phyloP scores from a whole-genome alignment of 140 eudicot species.

The Oenanthe javanica region DNA sequence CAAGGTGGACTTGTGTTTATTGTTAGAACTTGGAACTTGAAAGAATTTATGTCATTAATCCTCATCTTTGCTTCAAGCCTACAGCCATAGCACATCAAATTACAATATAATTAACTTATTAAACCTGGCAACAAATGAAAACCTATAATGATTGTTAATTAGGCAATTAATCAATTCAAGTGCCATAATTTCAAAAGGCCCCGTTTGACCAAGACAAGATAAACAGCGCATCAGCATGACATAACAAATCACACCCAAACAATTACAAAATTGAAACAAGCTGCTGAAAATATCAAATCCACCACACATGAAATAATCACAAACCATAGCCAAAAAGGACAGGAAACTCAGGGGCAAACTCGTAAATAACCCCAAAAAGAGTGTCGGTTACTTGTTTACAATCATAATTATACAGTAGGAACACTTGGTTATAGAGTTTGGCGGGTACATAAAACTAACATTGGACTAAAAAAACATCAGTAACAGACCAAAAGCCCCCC shows the following conservation, averaged over 20 bases:
- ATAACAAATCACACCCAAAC: neutral
- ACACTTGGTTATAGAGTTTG: slow-evolving; percentile 12
- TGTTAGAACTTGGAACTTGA: neutral
- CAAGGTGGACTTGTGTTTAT: neutral
- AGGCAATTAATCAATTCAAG: neutral
- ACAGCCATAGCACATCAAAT: too few species aligned
- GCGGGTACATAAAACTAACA: slow-evolving; percentile 28
- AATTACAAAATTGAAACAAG: neutral
- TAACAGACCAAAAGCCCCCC: slow-evolving; percentile 6
- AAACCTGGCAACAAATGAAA: neutral
- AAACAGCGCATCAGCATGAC: neutral
- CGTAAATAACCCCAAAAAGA: neutral
- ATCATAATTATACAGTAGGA: too few species aligned
- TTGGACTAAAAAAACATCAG: neutral
- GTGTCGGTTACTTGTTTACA: slow-evolving; percentile 12
- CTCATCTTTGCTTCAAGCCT: neutral
- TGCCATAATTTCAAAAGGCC: neutral
- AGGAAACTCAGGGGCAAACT: neutral
- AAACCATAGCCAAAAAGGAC: neutral
- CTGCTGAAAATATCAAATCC: neutral
- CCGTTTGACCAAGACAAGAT: neutral
- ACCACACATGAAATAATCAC: neutral
- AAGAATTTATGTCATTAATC: neutral
- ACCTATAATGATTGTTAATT: neutral
- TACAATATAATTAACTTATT: too few species aligned